Evolutionary conservation across 495 filamentous ascomycete genomes (phyloP), one percentile per base, ranked within the genome.

Genomic region (Margaritispora aquatica): DNA sequence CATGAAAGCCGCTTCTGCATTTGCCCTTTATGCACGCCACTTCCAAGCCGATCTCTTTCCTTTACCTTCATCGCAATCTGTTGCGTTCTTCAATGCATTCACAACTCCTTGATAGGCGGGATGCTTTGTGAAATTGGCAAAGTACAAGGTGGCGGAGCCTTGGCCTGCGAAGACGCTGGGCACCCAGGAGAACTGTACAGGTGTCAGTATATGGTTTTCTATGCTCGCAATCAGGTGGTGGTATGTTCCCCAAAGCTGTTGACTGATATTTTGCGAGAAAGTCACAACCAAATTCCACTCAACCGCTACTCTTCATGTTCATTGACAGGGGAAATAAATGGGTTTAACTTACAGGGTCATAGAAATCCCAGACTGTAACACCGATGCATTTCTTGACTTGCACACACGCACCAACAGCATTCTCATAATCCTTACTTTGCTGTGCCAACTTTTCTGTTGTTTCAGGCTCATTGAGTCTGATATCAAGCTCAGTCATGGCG

Each of bases 341-440:
- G 15, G 22, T 10, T 5, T 48, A 53, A 55, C 55, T 54, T 26
- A 55, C 61, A n/a, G 61, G 72, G 44, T 80, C 76, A 31, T 72
- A 72, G 36, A 72, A 78, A 56, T 77, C 86, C 88, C 87, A 89
- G 23, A 86, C 75, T 5, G 84, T 89, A 26, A 90, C 73, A 4
- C 86, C 88, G 2, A 88, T 76, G 64, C 88, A 92, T 9, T 44
- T 63, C n/a, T 73, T 54, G 0, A 80, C 75, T 51, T 78, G 72
- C 19, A 84, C 63, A 62, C 88, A 90, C 0, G 84, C 83, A n/a
- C 67, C 71, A 15, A 82, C 77, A 17, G 74, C 62, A 47, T 66
- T 73, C 22, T 61, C 51, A 62, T 88, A 91, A 58, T 81, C 81
- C 10, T 71, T 73, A 21, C 72, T 74, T 73, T 90, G 86, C 70